Evolutionary conservation across 148 eudicot genomes (phyloP).

Genomic region (Fagopyrum homotropicum): DNA sequence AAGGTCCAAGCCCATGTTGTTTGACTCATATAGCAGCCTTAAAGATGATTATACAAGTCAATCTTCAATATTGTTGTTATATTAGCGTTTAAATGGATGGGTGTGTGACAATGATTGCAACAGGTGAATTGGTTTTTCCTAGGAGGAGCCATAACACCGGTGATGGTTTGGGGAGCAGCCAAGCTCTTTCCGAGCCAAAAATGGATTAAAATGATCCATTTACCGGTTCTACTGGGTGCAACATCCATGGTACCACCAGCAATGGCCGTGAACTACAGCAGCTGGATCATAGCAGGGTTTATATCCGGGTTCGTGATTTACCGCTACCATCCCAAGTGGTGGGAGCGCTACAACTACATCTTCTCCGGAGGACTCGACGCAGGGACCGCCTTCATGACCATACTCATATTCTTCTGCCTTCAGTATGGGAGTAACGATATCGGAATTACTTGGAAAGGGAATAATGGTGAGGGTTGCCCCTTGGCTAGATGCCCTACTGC

Average conservation of each 20-base stretch:
- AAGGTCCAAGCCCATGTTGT: too few relatives aligned
- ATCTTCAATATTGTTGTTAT: too few relatives aligned
- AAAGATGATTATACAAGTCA: too few relatives aligned
- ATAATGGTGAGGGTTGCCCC: slow-evolving; percentile 52
- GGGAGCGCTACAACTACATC: slow-evolving; percentile 74
- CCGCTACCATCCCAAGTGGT: slow-evolving; percentile 48
- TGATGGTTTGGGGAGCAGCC: slow-evolving; percentile 42
- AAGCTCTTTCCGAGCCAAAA: slow-evolving; percentile 54
- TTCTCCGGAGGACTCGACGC: slow-evolving; percentile 75
- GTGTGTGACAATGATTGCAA: background rate
- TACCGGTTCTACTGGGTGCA: slow-evolving; percentile 56
- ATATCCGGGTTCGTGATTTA: slow-evolving; percentile 53
- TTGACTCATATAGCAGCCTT: too few relatives aligned
- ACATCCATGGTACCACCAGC: slow-evolving; percentile 79
- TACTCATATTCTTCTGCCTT: slow-evolving; percentile 44
- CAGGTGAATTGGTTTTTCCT: slow-evolving; percentile 74
- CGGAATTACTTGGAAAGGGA: slow-evolving; percentile 68
- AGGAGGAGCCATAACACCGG: slow-evolving; percentile 63
- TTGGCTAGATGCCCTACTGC: slow-evolving; percentile 77
- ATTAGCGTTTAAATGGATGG: background rate
- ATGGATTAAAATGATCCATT: slow-evolving; percentile 56
- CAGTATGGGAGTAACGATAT: slow-evolving; percentile 29
- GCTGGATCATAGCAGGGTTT: slow-evolving; percentile 62
- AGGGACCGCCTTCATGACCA: slow-evolving; percentile 60
- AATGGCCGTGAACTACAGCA: slow-evolving; percentile 61